Evolutionary conservation across 352 stramenopile genomes (phyloP), one percentile per base, ranked within the genome.

Genomic region (Phytophthora aleatoria): DNA sequence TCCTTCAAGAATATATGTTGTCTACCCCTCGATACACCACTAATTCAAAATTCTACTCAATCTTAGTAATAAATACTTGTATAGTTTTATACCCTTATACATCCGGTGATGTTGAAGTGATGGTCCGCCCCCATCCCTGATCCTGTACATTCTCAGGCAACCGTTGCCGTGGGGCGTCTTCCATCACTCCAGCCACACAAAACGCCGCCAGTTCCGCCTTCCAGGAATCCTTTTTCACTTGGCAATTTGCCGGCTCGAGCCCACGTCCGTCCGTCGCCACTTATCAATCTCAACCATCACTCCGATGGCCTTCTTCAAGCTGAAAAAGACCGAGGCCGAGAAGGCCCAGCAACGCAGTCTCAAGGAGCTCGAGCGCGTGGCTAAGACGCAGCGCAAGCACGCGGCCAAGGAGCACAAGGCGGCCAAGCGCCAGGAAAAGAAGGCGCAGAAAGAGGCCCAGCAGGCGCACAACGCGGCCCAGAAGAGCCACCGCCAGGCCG

Each of bases 241-340:
- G 57, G 45, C 54, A 68, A 74, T 71, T 76, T 67, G 54, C 62
- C 51, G 7, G 10, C 60, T 53, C 57, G 28, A 41, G 50, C 64
- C 8, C 45, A 64, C 39, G 52, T 58, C 20, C 36, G 4, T 26
- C 42, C n/a, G 20, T 16, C 3, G 6, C 12, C 44, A 20, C 20
- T 28, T 28, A 45, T 57, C 47, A 20, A 47, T 12, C 4, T 24
- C 24, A 44, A 64, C 47, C 61, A 67, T 71, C 57, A 65, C 55
- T 61, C 43, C 53, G 35, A 75, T 76, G 66, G 33, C 45, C 7
- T 61, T 76, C 26, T 73, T 81, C 48, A 66, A 60, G 16, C 47
- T 60, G 15, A 55, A 52, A 41, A 69, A 61, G 45, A 73, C 56
- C 13, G 61, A 76, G 26, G 73, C 65, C 28, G 67, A 76, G 41